Percentiles rank a stretch among this genome's conserved stretches.
phyloP scores from a whole-genome alignment of 2,329 filamentous ascomycete genomes.

The Colletotrichum spaethianum region DNA sequence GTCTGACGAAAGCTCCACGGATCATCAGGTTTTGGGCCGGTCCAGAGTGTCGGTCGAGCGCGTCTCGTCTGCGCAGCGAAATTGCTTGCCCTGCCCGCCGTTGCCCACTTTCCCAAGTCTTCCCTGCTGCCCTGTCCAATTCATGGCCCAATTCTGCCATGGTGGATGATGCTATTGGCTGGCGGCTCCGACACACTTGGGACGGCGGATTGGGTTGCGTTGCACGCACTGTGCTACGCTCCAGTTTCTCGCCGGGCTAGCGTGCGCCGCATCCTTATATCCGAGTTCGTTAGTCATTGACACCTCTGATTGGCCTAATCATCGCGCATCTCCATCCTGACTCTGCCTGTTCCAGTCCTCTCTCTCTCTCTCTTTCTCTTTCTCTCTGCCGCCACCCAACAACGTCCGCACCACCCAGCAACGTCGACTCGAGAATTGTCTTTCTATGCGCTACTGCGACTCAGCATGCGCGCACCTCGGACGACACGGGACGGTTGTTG shows the following conservation, averaged over 20 bases:
- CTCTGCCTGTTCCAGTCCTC: not conserved
- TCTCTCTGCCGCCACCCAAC: slow-evolving; percentile 23
- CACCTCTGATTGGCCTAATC: slow-evolving; percentile 20
- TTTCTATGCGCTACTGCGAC: slow-evolving; percentile 28
- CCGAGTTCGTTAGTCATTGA: slow-evolving; percentile 36
- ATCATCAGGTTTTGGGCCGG: slow-evolving; percentile 33
- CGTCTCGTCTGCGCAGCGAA: slow-evolving; percentile 25
- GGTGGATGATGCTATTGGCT: slow-evolving; percentile 32
- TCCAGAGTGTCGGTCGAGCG: slow-evolving; percentile 29
- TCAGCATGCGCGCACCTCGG: slow-evolving; percentile 34
- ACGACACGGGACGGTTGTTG: slow-evolving; percentile 16
- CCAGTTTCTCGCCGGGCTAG: slow-evolving; percentile 12
- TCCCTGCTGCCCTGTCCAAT: slow-evolving; percentile 23
- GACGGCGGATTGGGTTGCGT: slow-evolving; percentile 17
- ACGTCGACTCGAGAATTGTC: slow-evolving; percentile 13
- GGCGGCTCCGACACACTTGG: slow-evolving; percentile 27
- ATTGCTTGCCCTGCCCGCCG: slow-evolving; percentile 17
- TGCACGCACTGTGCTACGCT: slow-evolving; percentile 25
- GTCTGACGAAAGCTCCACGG: slow-evolving; percentile 25
- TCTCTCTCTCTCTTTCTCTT: not conserved
- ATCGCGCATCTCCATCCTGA: slow-evolving; percentile 3
- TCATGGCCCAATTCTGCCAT: slow-evolving; percentile 40
- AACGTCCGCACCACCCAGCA: not conserved
- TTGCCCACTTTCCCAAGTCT: slow-evolving; percentile 14
- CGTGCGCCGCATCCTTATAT: slow-evolving; percentile 39